Percentiles rank a stretch among this genome's conserved stretches.
phyloP scores from a whole-genome alignment of 306 rosid genomes.

The Lagenaria siceraria region DNA sequence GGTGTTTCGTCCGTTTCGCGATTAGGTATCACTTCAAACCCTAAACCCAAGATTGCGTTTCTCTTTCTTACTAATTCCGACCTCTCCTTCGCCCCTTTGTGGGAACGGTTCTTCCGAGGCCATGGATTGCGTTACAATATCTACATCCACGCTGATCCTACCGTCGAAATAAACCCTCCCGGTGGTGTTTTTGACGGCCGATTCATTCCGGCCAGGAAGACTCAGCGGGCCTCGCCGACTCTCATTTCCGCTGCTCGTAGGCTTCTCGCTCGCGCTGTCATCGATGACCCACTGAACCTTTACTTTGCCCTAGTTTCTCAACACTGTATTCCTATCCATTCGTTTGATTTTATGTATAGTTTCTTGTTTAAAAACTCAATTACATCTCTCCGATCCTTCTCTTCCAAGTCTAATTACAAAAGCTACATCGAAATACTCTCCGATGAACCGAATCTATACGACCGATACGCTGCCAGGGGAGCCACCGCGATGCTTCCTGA shows the following conservation, averaged over 20 bases:
- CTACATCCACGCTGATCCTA: constrained; percentile 55
- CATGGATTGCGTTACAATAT: constrained; percentile 35
- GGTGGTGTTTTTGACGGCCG: constrained; percentile 34
- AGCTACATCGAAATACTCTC: constrained; percentile 55
- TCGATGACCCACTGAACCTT: constrained; percentile 37
- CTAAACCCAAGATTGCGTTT: constrained; percentile 53
- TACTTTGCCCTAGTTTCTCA: constrained; percentile 47
- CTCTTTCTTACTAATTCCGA: constrained; percentile 57
- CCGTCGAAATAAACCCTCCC: constrained; percentile 22
- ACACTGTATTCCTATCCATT: constrained; percentile 44
- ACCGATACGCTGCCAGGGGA: constrained; percentile 39
- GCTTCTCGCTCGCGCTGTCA: constrained; percentile 37
- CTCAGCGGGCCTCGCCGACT: constrained; percentile 33
- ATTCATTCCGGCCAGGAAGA: constrained; percentile 31
- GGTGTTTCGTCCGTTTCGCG: constrained; percentile 5
- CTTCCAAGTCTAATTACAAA: neutral
- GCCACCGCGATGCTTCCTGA: constrained; percentile 39
- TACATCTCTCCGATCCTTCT: neutral
- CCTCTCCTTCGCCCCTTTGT: constrained; percentile 45
- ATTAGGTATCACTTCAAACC: constrained; percentile 13
- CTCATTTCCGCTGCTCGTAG: constrained; percentile 52
- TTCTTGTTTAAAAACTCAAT: constrained; percentile 13
- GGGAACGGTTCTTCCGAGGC: constrained; percentile 37
- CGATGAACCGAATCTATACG: constrained; percentile 31
- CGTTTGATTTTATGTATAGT: constrained; percentile 30